phyloP scores from a whole-genome alignment of 495 filamentous ascomycete species.

The Haplographium delicatum region DNA sequence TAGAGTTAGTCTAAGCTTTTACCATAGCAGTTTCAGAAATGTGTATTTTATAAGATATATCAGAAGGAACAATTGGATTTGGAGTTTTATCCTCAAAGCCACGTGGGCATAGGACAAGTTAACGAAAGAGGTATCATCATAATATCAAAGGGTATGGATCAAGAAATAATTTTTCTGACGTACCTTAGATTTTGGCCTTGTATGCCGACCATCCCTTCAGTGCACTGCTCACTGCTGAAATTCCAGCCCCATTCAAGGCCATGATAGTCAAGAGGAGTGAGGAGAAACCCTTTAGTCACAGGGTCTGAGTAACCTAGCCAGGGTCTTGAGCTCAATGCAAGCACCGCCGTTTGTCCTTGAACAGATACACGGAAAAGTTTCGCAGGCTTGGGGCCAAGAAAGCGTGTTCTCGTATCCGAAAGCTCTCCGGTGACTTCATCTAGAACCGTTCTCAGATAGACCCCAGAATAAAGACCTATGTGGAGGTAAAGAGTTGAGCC shows the following conservation, averaged over 20 bases:
- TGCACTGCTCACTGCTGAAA: slow-evolving; percentile 88
- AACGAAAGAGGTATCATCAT: slow-evolving; percentile 61
- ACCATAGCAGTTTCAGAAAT: slow-evolving; percentile 5
- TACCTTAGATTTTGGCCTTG: slow-evolving; percentile 85
- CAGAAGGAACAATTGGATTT: slow-evolving; percentile 78
- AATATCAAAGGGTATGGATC: slow-evolving; percentile 27
- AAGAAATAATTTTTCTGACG: slow-evolving; percentile 33
- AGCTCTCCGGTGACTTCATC: slow-evolving; percentile 94
- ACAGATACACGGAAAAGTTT: slow-evolving; percentile 83
- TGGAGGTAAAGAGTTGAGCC: slow-evolving; percentile 86
- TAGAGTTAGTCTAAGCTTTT: slow-evolving; percentile 28
- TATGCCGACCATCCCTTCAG: slow-evolving; percentile 94
- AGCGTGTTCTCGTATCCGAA: slow-evolving; percentile 88
- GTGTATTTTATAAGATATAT: slow-evolving; percentile 13
- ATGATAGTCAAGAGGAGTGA: slow-evolving; percentile 83
- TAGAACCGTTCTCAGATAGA: slow-evolving; percentile 88
- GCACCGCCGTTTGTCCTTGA: slow-evolving; percentile 76
- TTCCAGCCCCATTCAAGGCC: slow-evolving; percentile 93
- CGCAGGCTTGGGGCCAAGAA: slow-evolving; percentile 83
- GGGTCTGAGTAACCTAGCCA: slow-evolving; percentile 91
- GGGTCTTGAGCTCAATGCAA: slow-evolving; percentile 84
- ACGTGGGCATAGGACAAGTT: slow-evolving; percentile 34
- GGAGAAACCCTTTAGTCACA: slow-evolving; percentile 76
- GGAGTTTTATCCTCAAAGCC: slow-evolving; percentile 49
- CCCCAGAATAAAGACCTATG: slow-evolving; percentile 90